These are phyloP conservation scores for Pseudopithomyces chartarum DNA, from an alignment of 2,329 filamentous ascomycete genomes.

Conservation along the genomic window DNA sequence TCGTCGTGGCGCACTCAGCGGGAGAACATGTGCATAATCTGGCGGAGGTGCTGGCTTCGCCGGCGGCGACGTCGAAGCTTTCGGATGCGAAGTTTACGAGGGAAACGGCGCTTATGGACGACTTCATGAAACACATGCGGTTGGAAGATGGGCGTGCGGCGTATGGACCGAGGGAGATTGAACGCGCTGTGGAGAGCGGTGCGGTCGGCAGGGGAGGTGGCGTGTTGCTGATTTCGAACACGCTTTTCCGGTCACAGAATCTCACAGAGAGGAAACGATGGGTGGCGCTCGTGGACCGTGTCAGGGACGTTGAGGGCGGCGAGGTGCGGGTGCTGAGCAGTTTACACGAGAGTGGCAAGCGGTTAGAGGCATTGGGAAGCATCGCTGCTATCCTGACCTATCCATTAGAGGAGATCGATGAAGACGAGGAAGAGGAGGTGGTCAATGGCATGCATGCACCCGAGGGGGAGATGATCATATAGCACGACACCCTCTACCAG, in stretches of 20 bases:
- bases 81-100: slow-evolving; percentile 86
- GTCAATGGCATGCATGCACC: slow-evolving; percentile 20
- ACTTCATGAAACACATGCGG: slow-evolving; percentile 77
- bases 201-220: slow-evolving; percentile 88
- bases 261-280: slow-evolving; percentile 77
- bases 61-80: slow-evolving; percentile 76
- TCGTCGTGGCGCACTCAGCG: slow-evolving; percentile 78
- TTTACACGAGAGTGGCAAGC: slow-evolving; percentile 89
- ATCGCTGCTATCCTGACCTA: slow-evolving; percentile 92
- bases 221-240: slow-evolving; percentile 83
- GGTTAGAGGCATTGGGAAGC: slow-evolving; percentile 81
- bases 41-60: slow-evolving; percentile 82
- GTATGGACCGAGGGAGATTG: slow-evolving; percentile 85
- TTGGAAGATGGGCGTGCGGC: slow-evolving; percentile 87
- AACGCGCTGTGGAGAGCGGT: slow-evolving; percentile 81
- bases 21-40: slow-evolving; percentile 87
- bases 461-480: slow-evolving; percentile 33
- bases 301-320: slow-evolving; percentile 79
- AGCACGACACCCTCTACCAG: neutral
- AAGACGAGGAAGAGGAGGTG: slow-evolving; percentile 55
- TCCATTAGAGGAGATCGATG: slow-evolving; percentile 80
- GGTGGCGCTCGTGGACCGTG: slow-evolving; percentile 84
- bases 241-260: slow-evolving; percentile 82
- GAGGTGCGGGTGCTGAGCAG: slow-evolving; percentile 89
- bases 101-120: slow-evolving; percentile 84